Conservation (phyloP, 192 early-diverging fungal species). For the Spizellomyces punctatus region DNA sequence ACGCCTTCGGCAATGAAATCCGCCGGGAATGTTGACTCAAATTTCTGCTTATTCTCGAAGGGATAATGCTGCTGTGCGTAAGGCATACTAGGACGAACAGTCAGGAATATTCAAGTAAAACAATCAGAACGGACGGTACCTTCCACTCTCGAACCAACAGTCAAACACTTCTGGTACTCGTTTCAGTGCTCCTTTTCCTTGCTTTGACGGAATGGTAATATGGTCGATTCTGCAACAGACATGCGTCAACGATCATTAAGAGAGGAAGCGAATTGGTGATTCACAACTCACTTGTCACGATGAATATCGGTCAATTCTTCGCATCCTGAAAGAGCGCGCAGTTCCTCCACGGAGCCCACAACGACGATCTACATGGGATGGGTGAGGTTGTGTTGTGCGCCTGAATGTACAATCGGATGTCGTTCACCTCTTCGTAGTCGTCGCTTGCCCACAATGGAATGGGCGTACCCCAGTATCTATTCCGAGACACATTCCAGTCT, state of each 20-base stretch:
- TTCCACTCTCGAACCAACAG: constrained; percentile 68
- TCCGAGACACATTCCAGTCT: constrained; percentile 98
- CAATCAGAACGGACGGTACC: too few species aligned
- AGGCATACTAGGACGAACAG: constrained; percentile 89
- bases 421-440: constrained; percentile 78
- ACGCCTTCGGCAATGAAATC: constrained; percentile 99
- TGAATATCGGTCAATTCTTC: constrained; percentile 86
- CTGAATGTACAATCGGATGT: not conserved
- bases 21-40: constrained; percentile 89
- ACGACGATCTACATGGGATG: constrained; percentile 50
- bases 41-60: constrained; percentile 93
- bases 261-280: too few species aligned
- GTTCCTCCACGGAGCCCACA: constrained; percentile 88
- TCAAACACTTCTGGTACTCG: constrained; percentile 97
- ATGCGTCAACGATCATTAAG: not conserved
- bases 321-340: constrained; percentile 84
- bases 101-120: too few species aligned
- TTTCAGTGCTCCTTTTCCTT: constrained; percentile 78
- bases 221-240: constrained; percentile 69
- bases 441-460: constrained; percentile 97
- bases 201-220: constrained; percentile 93
- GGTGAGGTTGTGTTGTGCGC: too few species aligned
- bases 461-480: constrained; percentile 99
- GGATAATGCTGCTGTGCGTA: constrained; percentile 99
- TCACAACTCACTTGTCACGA: constrained; percentile 65